These are phyloP conservation scores for Boletus sp. DNA, from an alignment of 768 basidiomycete species.

Conservation along the genomic window DNA sequence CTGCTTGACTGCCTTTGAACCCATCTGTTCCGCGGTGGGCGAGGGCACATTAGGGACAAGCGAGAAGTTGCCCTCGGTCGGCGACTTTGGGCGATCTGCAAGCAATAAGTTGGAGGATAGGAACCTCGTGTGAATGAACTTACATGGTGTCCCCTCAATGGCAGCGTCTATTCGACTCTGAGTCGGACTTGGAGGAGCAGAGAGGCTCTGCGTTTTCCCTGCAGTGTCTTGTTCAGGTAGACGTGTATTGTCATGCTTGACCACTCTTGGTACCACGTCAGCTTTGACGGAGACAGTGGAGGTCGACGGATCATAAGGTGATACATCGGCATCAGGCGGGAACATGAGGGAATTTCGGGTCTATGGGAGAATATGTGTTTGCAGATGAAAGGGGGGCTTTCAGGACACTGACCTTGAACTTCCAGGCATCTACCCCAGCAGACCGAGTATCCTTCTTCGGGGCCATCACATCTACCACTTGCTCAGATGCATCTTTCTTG, in stretches of 20 bases:
- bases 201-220: slow-evolving; percentile 39
- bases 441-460: slow-evolving; percentile 69
- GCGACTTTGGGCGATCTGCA: slow-evolving; percentile 63
- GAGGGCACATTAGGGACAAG: slow-evolving; percentile 87
- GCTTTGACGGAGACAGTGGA: slow-evolving; percentile 28
- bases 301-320: slow-evolving; percentile 61
- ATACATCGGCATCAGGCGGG: slow-evolving; percentile 83
- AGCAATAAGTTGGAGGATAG: slow-evolving; percentile 8
- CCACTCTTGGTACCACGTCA: slow-evolving; percentile 53
- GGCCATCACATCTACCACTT: slow-evolving; percentile 71
- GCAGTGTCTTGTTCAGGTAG: slow-evolving; percentile 68
- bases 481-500: slow-evolving; percentile 30
- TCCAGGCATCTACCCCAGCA: slow-evolving; percentile 79
- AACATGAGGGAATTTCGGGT: slow-evolving; percentile 96
- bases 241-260: slow-evolving; percentile 81
- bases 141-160: slow-evolving; percentile 89
- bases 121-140: slow-evolving; percentile 28
- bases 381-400: not conserved
- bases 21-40: slow-evolving; percentile 79
- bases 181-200: slow-evolving; percentile 84
- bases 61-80: slow-evolving; percentile 56
- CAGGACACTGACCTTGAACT: slow-evolving; percentile 60
- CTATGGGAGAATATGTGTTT: slow-evolving; percentile 38
- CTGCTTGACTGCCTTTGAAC: slow-evolving; percentile 80
- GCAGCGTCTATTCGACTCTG: slow-evolving; percentile 89